Conservation (phyloP, 1,284 basidiomycete species). For the Microbotryum silenes-acaulis region DNA sequence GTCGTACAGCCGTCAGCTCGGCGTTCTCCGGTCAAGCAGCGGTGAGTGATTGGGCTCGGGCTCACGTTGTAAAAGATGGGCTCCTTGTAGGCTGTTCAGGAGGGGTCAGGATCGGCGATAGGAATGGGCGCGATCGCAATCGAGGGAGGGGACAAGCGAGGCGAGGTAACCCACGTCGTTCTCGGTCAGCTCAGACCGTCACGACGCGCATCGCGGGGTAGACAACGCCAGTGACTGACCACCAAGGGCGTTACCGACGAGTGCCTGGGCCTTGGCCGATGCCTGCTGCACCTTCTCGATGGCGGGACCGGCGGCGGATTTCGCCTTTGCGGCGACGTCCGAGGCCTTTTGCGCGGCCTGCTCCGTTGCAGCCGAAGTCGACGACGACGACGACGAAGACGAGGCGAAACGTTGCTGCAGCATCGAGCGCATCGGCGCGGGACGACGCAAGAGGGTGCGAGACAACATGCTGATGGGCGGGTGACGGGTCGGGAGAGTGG, state of each 20-base stretch:
- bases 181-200: background rate
- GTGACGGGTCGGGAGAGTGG: background rate
- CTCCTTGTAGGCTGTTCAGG: slow-evolving; percentile 62
- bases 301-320: slow-evolving; percentile 52
- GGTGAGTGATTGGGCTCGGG: background rate
- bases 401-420: slow-evolving; percentile 10
- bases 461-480: slow-evolving; percentile 3
- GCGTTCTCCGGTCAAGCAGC: background rate
- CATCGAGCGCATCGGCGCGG: background rate
- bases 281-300: slow-evolving; percentile 51
- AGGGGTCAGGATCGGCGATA: background rate
- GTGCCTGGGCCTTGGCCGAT: slow-evolving; percentile 56
- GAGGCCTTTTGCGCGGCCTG: slow-evolving; percentile 59
- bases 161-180: background rate
- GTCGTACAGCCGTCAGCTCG: slow-evolving; percentile 36
- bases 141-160: background rate
- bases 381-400: slow-evolving; percentile 7
- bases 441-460: slow-evolving; percentile 1
- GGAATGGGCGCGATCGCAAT: background rate
- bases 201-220: background rate
- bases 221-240: slow-evolving; percentile 46
- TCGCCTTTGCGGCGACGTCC: slow-evolving; percentile 54
- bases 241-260: slow-evolving; percentile 55
- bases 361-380: slow-evolving; percentile 36
- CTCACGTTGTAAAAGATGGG: slow-evolving; percentile 71